A percentile compares a stretch with the other conserved stretches of the same genome.
phyloP scores from a whole-genome alignment of 2,329 filamentous ascomycete genomes.

The Rhytidhysteron rufulum region DNA sequence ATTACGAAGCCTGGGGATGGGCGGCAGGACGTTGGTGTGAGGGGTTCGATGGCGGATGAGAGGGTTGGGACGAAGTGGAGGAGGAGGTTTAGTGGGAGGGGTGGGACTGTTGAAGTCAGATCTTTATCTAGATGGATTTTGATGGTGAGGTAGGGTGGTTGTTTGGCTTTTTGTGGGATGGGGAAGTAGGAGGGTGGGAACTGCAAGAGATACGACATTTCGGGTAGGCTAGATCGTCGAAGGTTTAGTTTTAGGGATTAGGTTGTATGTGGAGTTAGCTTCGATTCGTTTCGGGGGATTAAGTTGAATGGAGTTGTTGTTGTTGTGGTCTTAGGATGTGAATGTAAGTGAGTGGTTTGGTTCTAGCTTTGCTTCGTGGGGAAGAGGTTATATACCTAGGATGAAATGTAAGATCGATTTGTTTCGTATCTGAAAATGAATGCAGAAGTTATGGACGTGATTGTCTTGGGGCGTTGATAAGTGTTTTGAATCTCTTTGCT shows the following conservation, averaged over 20 bases:
- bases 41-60: conserved; percentile 14
- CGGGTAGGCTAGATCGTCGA: background rate
- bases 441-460: too few relatives aligned
- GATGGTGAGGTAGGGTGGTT: conserved; percentile 21
- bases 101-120: conserved; percentile 12
- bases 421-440: too few relatives aligned
- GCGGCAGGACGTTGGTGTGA: background rate
- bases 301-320: background rate
- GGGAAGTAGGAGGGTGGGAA: conserved; percentile 10
- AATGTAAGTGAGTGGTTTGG: background rate
- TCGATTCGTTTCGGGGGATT: background rate
- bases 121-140: conserved; percentile 13
- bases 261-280: background rate
- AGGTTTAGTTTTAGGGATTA: background rate
- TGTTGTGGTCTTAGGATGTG: background rate
- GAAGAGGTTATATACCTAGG: too few relatives aligned
- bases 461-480: too few relatives aligned
- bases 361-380: background rate
- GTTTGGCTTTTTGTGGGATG: conserved; percentile 8
- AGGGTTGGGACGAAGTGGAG: conserved; percentile 20
- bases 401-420: too few relatives aligned
- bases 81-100: conserved; percentile 14
- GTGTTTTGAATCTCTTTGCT: too few relatives aligned
- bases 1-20: too few relatives aligned
- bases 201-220: conserved; percentile 24